Evolutionary conservation across 2,329 filamentous ascomycete species (phyloP).

Genomic region (Lachnellula subtilissima): DNA sequence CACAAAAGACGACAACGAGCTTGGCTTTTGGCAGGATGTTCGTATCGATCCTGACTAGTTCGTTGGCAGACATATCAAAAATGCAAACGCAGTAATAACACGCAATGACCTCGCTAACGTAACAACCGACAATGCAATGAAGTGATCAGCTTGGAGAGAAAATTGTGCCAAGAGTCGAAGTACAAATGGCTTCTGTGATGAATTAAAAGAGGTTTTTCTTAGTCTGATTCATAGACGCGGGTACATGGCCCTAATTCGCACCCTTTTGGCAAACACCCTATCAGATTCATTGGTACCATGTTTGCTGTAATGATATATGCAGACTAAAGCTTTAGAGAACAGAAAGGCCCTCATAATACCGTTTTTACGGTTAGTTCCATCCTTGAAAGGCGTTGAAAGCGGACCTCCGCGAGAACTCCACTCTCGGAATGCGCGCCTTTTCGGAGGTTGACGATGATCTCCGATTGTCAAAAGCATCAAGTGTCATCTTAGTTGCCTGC

Average conservation of each 20-base stretch:
- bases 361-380: neutral
- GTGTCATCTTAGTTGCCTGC: neutral
- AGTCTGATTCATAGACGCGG: no score
- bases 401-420: neutral
- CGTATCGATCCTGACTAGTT: constrained; percentile 40
- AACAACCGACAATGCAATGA: neutral
- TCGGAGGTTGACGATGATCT: neutral
- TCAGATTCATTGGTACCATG: no score
- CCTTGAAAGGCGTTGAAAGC: neutral
- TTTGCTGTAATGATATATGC: no score
- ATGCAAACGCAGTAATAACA: neutral
- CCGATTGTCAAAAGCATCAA: neutral
- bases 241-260: no score
- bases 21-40: constrained; percentile 50
- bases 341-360: neutral
- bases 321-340: no score
- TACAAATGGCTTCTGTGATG: neutral
- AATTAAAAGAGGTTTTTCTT: neutral
- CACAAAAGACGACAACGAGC: constrained; percentile 46
- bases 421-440: neutral
- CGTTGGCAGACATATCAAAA: neutral
- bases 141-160: neutral
- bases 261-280: no score
- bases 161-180: no score
- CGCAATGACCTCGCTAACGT: neutral